Percentiles rank a stretch among this genome's conserved stretches.
These are phyloP conservation scores for Trichoderma sp. DNA, from an alignment of 2,329 filamentous ascomycete species.

Conservation along the genomic window DNA sequence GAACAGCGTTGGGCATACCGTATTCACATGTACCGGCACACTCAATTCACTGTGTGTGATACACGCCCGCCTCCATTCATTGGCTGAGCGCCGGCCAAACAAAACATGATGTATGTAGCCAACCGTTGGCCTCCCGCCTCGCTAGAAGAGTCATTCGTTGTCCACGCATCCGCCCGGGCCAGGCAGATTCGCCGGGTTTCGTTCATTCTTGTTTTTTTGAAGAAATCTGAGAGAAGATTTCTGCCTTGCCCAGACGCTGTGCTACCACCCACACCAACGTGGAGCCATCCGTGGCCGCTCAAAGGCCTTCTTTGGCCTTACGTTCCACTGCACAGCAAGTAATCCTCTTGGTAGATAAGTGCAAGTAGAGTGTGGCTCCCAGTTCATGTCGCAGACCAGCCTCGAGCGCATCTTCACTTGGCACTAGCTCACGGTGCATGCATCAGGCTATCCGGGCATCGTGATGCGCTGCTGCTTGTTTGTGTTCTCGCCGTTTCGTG, in stretches of 20 bases:
- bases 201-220: too few relatives aligned
- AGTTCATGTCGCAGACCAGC: background rate
- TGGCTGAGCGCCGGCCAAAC: conserved; percentile 4
- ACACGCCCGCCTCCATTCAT: background rate
- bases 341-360: background rate
- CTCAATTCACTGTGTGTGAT: background rate
- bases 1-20: background rate
- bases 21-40: background rate
- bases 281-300: background rate
- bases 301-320: background rate
- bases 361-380: background rate
- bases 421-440: background rate
- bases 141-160: background rate
- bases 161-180: too few relatives aligned
- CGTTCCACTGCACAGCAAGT: background rate
- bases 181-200: background rate
- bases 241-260: background rate
- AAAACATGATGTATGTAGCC: background rate
- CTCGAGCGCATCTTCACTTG: background rate
- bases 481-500: too few relatives aligned
- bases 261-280: background rate
- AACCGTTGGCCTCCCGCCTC: background rate
- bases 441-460: background rate
- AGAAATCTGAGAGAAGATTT: background rate
- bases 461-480: background rate